These are phyloP conservation scores for Paxillus ammoniavirescens DNA, from an alignment of 768 basidiomycete species.

Conservation along the genomic window DNA sequence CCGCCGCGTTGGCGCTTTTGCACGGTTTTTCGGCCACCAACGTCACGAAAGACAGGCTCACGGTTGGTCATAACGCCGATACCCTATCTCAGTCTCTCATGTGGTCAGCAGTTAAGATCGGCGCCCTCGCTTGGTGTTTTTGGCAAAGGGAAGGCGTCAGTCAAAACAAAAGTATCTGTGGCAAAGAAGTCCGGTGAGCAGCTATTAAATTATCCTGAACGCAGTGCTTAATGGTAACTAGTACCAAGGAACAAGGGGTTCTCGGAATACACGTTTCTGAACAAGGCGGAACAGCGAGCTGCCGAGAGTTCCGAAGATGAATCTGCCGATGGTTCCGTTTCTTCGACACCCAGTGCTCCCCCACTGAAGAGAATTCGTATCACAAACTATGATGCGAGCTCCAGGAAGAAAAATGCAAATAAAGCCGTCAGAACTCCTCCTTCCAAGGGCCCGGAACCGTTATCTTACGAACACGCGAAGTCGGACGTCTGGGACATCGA, in stretches of 20 bases:
- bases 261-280: slow-evolving; percentile 49
- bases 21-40: slow-evolving; percentile 39
- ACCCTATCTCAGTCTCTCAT: slow-evolving; percentile 2
- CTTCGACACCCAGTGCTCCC: slow-evolving; percentile 19
- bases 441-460: not conserved
- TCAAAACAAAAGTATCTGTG: slow-evolving; percentile 18
- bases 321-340: slow-evolving; percentile 8
- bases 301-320: slow-evolving; percentile 7
- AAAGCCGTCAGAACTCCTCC: not conserved
- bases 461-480: slow-evolving; percentile 11
- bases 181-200: slow-evolving; percentile 16
- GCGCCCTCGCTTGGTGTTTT: slow-evolving; percentile 33
- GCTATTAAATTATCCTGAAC: too few species aligned
- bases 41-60: slow-evolving; percentile 34
- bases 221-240: slow-evolving; percentile 3
- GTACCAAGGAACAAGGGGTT: slow-evolving; percentile 31
- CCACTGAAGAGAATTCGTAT: slow-evolving; percentile 4
- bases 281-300: slow-evolving; percentile 18
- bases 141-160: slow-evolving; percentile 35
- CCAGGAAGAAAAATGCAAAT: not conserved
- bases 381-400: not conserved
- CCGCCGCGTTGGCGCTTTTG: slow-evolving; percentile 33
- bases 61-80: slow-evolving; percentile 21
- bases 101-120: slow-evolving; percentile 27
- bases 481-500: slow-evolving; percentile 63